Evolutionary conservation across 768 basidiomycete species (phyloP).

Genomic region (Ramaria sp.): DNA sequence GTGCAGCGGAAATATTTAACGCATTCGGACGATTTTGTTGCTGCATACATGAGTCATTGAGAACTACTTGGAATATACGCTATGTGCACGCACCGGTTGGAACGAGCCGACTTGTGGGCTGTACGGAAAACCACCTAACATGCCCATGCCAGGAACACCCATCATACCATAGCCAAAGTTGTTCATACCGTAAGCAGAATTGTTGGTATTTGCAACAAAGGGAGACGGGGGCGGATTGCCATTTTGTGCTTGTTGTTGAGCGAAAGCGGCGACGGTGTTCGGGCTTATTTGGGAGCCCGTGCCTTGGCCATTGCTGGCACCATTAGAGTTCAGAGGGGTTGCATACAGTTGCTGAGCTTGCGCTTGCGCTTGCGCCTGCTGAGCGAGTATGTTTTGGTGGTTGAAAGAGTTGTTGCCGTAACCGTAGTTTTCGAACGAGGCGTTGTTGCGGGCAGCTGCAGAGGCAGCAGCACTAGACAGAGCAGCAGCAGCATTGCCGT

Average conservation of each 20-base stretch:
- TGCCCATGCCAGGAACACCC: conserved; percentile 65
- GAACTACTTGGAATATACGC: not conserved
- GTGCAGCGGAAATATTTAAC: conserved; percentile 58
- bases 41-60: conserved; percentile 27
- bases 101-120: conserved; percentile 59
- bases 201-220: conserved; percentile 30
- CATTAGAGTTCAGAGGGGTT: conserved; percentile 53
- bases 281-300: conserved; percentile 60
- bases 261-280: conserved; percentile 35
- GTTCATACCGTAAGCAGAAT: conserved; percentile 38
- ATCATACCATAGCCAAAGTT: conserved; percentile 33
- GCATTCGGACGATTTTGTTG: conserved; percentile 57
- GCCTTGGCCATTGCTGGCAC: conserved; percentile 31
- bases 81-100: conserved; percentile 39
- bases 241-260: conserved; percentile 18
- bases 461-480: conserved; percentile 23
- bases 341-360: conserved; percentile 33
- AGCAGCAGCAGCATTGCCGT: conserved; percentile 30
- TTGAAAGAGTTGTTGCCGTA: conserved; percentile 68
- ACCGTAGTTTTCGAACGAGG: conserved; percentile 80
- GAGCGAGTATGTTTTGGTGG: conserved; percentile 34
- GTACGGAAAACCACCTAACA: conserved; percentile 53
- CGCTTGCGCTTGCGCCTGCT: not conserved
- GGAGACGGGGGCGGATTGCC: conserved; percentile 9
- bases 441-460: conserved; percentile 30